Evolutionary conservation across 2,329 filamentous ascomycete genomes (phyloP), one percentile per base, ranked within the genome.

Genomic region (Aulographum hederae): DNA sequence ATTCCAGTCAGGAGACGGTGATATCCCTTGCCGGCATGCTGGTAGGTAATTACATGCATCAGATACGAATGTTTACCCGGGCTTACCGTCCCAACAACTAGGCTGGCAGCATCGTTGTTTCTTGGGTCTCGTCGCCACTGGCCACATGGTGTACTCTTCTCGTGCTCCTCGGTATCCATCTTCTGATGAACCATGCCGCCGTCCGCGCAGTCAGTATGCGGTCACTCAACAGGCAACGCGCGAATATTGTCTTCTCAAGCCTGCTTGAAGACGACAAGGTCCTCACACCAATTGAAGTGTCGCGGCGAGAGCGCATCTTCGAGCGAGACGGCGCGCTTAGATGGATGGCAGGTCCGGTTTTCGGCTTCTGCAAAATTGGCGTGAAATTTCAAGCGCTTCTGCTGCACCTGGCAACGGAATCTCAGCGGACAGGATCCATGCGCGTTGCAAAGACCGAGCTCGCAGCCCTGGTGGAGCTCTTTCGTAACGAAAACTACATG

Each of bases 1-100:
- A 95, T 50, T 84, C 84, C 10, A 91, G 80, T 41, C 89, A 95
- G 56, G 89, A 95, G 55, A 95, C 86, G 0, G 73, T 93, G 14
- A 80, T 98, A 34, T 86, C 81, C 2, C 62, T 95, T 17, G 38
- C 93, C 20, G 89, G 89, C 2, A 84, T 95, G 69, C 63, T 93
- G 32, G 65, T 68, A 52, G 48, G 60, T 46, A 25, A 29, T 18
- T 26, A 35, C 28, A 23, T 16, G 29, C 20, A 18, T 18, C 25
- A 25, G 23, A 6, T 8, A 18, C 10, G 23, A 25, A 10, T 18
- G 10, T 17, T 18, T 11, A 10, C 18, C 18, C 20, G 13, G 26
- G 31, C 31, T 17, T 12, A 10, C 16, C 11, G 11, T 29, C 11
- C 27, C 27, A n/a, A n/a, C 27, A 8, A 29, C 36, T 37, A 67